A percentile compares a stretch with the other conserved stretches of the same genome.
Conservation (phyloP, 1,284 basidiomycete genomes). For the Heterobasidion irregulare region DNA sequence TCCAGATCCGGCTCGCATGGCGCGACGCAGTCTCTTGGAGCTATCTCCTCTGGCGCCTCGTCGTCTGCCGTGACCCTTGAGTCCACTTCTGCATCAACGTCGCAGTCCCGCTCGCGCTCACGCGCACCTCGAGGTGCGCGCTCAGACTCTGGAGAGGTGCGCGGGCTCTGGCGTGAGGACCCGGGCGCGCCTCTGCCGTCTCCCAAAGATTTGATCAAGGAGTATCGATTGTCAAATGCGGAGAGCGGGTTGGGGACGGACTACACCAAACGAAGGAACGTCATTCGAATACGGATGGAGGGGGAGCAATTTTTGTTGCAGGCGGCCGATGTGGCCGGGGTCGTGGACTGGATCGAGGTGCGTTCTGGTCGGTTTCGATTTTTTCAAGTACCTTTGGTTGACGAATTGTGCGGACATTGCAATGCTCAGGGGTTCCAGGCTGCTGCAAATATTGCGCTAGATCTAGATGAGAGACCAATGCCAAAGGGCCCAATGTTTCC, state of each 20-base stretch:
- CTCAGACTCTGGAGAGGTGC: background rate
- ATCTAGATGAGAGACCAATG: constrained; percentile 87
- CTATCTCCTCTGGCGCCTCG: background rate
- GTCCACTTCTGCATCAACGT: background rate
- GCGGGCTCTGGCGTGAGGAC: constrained; percentile 9
- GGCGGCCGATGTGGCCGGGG: constrained; percentile 76
- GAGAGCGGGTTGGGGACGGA: constrained; percentile 94
- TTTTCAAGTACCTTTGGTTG: constrained; percentile 3
- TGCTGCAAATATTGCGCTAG: constrained; percentile 87
- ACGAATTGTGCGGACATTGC: constrained; percentile 30
- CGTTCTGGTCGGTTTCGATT: constrained; percentile 30
- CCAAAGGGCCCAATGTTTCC: constrained; percentile 79
- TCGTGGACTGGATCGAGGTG: constrained; percentile 92
- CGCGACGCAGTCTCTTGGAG: background rate
- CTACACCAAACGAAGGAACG: constrained; percentile 90
- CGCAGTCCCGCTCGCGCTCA: background rate
- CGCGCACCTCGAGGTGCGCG: background rate
- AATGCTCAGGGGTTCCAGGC: constrained; percentile 63
- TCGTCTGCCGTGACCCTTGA: background rate
- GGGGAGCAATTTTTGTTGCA: constrained; percentile 97
- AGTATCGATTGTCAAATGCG: constrained; percentile 84
- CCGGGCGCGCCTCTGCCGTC: constrained; percentile 31
- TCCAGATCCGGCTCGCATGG: background rate
- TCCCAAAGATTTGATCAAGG: constrained; percentile 39
- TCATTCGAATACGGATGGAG: constrained; percentile 88